Evolutionary conservation across 129 eudicot species (phyloP).

Genomic region (Helianthus tuberosus): DNA sequence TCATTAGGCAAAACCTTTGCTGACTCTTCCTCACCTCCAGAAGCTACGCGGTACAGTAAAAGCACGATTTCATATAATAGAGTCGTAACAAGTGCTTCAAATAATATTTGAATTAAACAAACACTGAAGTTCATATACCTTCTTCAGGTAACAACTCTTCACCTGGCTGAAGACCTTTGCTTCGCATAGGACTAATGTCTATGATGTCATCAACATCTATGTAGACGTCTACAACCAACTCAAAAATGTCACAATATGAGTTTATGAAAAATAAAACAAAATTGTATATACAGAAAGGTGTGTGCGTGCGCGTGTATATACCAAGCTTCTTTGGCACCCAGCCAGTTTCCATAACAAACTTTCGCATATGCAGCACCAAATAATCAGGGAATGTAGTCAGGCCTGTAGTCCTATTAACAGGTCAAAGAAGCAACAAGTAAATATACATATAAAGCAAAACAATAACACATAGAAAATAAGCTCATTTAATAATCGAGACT

Average conservation of each 20-base stretch:
- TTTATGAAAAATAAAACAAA: neutral
- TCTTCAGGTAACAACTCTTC: conserved; percentile 91
- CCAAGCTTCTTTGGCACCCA: conserved; percentile 99
- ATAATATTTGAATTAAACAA: neutral
- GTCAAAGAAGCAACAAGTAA: neutral
- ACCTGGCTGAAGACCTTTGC: conserved; percentile 90
- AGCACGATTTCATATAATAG: neutral
- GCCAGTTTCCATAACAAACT: conserved; percentile 96
- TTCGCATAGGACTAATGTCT: conserved; percentile 88
- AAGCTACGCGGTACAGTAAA: conserved; percentile 40
- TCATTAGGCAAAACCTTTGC: conserved; percentile 56
- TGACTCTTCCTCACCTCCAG: conserved; percentile 42
- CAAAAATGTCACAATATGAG: conserved; percentile 14
- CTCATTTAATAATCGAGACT: no score
- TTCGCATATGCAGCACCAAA: conserved; percentile 96
- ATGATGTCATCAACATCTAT: conserved; percentile 88
- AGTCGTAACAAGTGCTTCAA: neutral
- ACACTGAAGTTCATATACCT: conserved; percentile 32
- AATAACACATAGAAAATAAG: no score
- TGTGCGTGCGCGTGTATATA: conserved; percentile 13
- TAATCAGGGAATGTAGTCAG: conserved; percentile 97
- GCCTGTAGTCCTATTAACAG: conserved; percentile 71
- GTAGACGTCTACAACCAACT: conserved; percentile 67
- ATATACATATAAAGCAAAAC: neutral
- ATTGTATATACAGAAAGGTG: neutral